Evolutionary conservation across 179 eudicot species (phyloP).

Genomic region (Pouteria campechiana): DNA sequence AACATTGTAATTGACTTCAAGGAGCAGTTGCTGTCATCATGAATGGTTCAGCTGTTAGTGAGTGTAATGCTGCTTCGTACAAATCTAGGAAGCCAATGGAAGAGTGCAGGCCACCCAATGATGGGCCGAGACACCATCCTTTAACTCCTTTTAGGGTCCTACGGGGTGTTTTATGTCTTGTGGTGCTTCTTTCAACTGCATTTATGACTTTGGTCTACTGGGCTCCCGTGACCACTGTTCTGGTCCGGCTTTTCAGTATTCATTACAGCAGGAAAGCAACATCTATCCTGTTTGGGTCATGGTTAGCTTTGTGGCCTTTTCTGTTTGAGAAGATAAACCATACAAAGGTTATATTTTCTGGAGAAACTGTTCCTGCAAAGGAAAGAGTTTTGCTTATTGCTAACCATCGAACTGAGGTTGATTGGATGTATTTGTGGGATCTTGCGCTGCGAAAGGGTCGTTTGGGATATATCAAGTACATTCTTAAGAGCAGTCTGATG

Average conservation of each 20-base stretch:
- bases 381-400: constrained; percentile 79
- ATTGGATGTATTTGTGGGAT: constrained; percentile 96
- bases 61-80: background rate
- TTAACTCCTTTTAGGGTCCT: constrained; percentile 49
- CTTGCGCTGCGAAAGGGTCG: constrained; percentile 76
- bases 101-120: constrained; percentile 14
- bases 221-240: constrained; percentile 34
- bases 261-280: constrained; percentile 56
- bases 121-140: constrained; percentile 34
- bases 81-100: constrained; percentile 18
- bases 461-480: constrained; percentile 70
- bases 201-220: constrained; percentile 57
- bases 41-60: background rate
- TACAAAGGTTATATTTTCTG: constrained; percentile 64
- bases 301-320: constrained; percentile 88
- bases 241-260: constrained; percentile 43
- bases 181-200: constrained; percentile 57
- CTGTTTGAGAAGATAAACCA: constrained; percentile 79
- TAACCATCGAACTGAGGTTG: constrained; percentile 92
- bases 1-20: background rate
- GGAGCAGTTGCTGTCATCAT: background rate
- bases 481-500: constrained; percentile 83
- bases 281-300: constrained; percentile 48
- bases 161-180: constrained; percentile 70
- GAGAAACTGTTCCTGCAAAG: constrained; percentile 49